phyloP scores from a whole-genome alignment of 768 basidiomycete genomes.

The Pholiota conissans region DNA sequence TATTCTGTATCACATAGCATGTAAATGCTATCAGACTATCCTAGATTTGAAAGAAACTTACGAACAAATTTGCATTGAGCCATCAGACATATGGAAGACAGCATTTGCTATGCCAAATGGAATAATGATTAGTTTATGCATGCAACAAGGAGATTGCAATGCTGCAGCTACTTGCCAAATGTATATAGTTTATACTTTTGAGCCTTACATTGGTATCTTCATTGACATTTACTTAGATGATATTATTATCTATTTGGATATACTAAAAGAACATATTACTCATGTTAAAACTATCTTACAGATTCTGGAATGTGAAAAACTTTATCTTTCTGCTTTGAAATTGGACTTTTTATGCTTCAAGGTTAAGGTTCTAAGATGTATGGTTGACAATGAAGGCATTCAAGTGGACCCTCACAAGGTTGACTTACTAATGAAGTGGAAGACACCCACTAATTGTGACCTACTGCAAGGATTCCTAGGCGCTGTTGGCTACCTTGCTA shows the following conservation, averaged over 20 bases:
- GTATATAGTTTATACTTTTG: not conserved
- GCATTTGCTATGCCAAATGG: not conserved
- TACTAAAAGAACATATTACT: not conserved
- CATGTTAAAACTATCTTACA: not conserved
- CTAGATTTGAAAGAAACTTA: not conserved
- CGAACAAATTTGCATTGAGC: not conserved
- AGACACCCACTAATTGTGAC: not conserved
- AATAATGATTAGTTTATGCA: not conserved
- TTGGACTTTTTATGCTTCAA: not conserved
- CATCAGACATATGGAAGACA: not conserved
- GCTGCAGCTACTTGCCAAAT: not conserved
- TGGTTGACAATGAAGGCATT: not conserved
- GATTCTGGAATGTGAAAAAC: not conserved
- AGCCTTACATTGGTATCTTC: not conserved
- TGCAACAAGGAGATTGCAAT: not conserved
- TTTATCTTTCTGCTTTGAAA: not conserved
- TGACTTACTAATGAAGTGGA: not conserved
- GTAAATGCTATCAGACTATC: not conserved
- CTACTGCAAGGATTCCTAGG: not conserved
- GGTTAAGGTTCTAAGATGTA: not conserved
- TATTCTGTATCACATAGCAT: not conserved
- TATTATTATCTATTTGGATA: not conserved
- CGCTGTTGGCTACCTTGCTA: not conserved
- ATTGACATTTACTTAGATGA: not conserved
- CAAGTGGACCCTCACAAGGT: not conserved